Conservation (phyloP, 140 eudicot genomes). For the Oenanthe javanica region DNA sequence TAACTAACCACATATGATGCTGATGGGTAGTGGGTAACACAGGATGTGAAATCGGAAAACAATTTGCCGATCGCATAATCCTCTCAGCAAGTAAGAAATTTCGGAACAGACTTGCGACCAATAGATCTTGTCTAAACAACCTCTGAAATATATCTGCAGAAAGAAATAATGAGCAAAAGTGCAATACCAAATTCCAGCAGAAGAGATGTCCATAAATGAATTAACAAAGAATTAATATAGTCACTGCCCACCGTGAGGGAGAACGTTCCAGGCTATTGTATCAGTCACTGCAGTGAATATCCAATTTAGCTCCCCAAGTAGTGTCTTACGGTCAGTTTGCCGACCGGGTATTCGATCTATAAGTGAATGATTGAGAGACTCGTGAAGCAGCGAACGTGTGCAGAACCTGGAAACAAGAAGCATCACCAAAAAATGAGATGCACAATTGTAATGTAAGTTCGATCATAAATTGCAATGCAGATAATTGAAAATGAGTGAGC, state of each 20-base stretch:
- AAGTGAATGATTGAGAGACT: slow-evolving; percentile 77
- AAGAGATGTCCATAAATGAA: not conserved
- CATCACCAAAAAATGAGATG: not conserved
- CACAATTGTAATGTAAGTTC: not conserved
- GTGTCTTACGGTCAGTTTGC: slow-evolving; percentile 92
- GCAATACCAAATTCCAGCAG: slow-evolving; percentile 2
- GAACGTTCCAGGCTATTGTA: slow-evolving; percentile 98
- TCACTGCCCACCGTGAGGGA: slow-evolving; percentile 70
- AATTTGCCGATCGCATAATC: slow-evolving; percentile 94
- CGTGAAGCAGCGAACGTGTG: slow-evolving; percentile 76
- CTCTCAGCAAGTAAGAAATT: slow-evolving; percentile 89
- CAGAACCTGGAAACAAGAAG: slow-evolving; percentile 51
- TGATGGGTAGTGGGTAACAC: slow-evolving; percentile 94
- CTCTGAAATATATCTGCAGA: slow-evolving; percentile 83
- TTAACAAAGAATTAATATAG: not conserved
- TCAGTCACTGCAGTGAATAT: slow-evolving; percentile 96
- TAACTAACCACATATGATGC: slow-evolving; percentile 90
- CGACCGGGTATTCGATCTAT: slow-evolving; percentile 95
- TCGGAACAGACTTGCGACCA: slow-evolving; percentile 89
- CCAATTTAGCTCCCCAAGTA: slow-evolving; percentile 98
- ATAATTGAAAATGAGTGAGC: not conserved
- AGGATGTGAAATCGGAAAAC: slow-evolving; percentile 87
- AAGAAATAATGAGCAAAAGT: slow-evolving; percentile 1
- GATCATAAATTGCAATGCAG: not conserved
- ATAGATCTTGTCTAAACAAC: slow-evolving; percentile 86